Base-by-base conservation (phyloP, 495 filamentous ascomycete species). In the Emericellopsis terricola region DNA sequence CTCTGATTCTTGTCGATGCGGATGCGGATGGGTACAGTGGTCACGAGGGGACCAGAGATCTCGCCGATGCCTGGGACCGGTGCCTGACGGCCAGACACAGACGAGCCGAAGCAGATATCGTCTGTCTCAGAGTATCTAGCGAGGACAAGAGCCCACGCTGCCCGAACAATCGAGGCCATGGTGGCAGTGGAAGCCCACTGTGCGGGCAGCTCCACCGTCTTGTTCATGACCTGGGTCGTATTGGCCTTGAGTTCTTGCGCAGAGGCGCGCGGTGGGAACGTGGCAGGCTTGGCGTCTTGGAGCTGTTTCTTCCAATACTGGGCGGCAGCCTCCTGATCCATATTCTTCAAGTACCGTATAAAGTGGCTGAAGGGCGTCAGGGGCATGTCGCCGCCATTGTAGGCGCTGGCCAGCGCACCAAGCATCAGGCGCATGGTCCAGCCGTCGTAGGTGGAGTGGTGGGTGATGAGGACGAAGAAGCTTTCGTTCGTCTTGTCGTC, bases 21-120 rank as follows among this genome's bases (percentile, higher is more conserved):
- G 74, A n/a, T n/a, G n/a, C n/a, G n/a, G n/a, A n/a, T n/a, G n/a
- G n/a, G n/a, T n/a, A n/a, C n/a, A n/a, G n/a, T 76, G 13, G 71
- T 60, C 26, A 78, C 63, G 1, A 71, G 52, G 1, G 74, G 60
- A 0, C 65, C 69, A 8, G 53, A 43, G 29, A 71, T 62, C n/a
- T 55, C 48, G 15, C 49, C 50, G n/a, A 74, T 44, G 14, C n/a
- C n/a, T n/a, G n/a, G n/a, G n/a, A n/a, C n/a, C n/a, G n/a, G n/a
- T n/a, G n/a, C n/a, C n/a, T n/a, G 51, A 0, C 71, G 52, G 19
- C 69, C 69, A 32, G 54, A 59, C 16, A 64, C 44, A 8, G 59
- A 37, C 35, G 63, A 54, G n/a, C 61, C 61, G 34, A 65, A 65
- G 3, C 62, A 53, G 11, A 65, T 51, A 5, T 64, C 60, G 14